Base-by-base conservation (phyloP, 164 flowering plant species). In the Hamamelis virginiana region DNA sequence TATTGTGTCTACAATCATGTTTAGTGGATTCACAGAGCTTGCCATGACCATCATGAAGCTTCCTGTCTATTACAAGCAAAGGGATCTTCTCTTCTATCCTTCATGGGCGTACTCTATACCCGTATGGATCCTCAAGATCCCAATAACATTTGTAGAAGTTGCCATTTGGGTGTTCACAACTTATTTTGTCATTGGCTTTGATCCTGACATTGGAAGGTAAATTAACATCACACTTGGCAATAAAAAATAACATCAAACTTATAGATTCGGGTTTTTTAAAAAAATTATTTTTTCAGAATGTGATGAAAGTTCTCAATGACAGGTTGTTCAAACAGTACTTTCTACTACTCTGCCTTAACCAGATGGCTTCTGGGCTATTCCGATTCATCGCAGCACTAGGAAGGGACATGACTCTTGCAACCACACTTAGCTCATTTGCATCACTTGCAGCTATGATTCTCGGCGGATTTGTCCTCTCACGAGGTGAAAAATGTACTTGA, bases 31-130 rank as follows among this genome's bases (percentile, higher is more conserved):
- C 70, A 71, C 87, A 5, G 91, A 87, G 74, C 75, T 87, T 12
- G 70, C 85, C 18, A 26, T 87, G 82, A 77, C 78, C 11, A 80
- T 87, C 44, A 46, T 72, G 71, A 86, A 86, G 51, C 87, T 87
- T 71, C 91, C 97, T 1, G 88, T 89, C 55, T 92, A 89, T 75
- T 92, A 84, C 79, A 92, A 92, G 85, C 97, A 92, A 77, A 82
- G 94, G 60, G 93, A 90, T 59, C 70, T 91, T 38, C 86, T 80
- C 21, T 89, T 92, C 77, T 92, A 61, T 69, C 98, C 98, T 60
- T 15, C 97, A 45, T 93, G 97, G 97, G 90, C 97, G 44, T 91
- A 85, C 60, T 60, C 91, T 47, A 62, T 93, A 23, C 95, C 98
- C 10, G 27, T 84, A 44, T 93, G 95, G 94, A 75, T 93, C 61